Conservation (phyloP, 352 stramenopile species). For the Pythium oligandrum region DNA sequence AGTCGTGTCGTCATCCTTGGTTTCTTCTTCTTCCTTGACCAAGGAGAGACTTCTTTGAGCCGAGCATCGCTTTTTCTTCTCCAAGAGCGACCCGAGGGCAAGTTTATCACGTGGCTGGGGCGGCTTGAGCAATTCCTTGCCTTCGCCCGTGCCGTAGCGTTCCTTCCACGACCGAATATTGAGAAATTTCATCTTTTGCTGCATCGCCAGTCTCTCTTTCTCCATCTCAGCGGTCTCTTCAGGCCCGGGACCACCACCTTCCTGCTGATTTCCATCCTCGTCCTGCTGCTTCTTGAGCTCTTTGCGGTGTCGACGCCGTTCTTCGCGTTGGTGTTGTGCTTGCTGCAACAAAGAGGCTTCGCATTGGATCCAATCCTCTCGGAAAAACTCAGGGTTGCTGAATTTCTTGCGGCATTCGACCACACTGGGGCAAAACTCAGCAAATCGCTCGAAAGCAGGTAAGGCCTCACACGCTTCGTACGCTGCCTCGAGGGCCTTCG, state of each 20-base stretch:
- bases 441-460: slow-evolving; percentile 31
- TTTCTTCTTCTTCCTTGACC: slow-evolving; percentile 2
- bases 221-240: slow-evolving; percentile 2
- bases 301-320: slow-evolving; percentile 11
- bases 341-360: slow-evolving; percentile 25
- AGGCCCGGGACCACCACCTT: background rate
- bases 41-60: slow-evolving; percentile 14
- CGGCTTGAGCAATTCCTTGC: slow-evolving; percentile 42
- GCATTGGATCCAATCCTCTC: slow-evolving; percentile 52
- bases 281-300: background rate
- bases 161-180: slow-evolving; percentile 60
- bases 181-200: slow-evolving; percentile 39
- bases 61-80: slow-evolving; percentile 17
- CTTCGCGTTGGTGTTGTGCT: slow-evolving; percentile 14
- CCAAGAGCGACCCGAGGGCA: slow-evolving; percentile 1
- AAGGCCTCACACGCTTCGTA: slow-evolving; percentile 36
- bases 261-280: slow-evolving; percentile 16
- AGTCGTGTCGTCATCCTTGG: background rate
- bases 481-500: slow-evolving; percentile 8
- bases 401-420: slow-evolving; percentile 45
- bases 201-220: slow-evolving; percentile 8
- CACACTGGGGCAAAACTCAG: slow-evolving; percentile 24
- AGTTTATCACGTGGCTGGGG: slow-evolving; percentile 8
- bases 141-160: slow-evolving; percentile 56
- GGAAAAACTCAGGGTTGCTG: slow-evolving; percentile 52